Percentiles rank a stretch among this genome's conserved stretches.
phyloP scores from a whole-genome alignment of 2,329 filamentous ascomycete genomes.

The Thyridium curvatum region DNA sequence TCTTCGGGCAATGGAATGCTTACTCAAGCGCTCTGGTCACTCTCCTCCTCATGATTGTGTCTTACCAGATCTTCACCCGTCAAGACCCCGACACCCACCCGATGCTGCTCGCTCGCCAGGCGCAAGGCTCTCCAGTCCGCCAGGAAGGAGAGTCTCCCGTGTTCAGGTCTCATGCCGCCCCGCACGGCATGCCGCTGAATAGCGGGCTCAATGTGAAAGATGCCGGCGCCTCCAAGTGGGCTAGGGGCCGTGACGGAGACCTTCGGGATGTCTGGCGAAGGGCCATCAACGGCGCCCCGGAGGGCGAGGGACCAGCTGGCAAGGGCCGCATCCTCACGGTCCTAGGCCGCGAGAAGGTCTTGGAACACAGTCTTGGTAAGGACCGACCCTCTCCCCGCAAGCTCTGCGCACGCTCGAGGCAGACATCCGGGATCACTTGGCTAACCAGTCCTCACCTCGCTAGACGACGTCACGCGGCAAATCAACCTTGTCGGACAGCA shows the following conservation, averaged over 20 bases:
- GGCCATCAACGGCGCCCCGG: conserved; percentile 56
- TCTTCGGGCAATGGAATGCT: conserved; percentile 75
- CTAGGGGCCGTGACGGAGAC: conserved; percentile 77
- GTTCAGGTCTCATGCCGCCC: conserved; percentile 77
- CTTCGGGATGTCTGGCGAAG: conserved; percentile 85
- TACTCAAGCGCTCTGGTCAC: conserved; percentile 70
- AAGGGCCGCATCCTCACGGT: conserved; percentile 74
- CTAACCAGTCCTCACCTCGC: conserved; percentile 3
- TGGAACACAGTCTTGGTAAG: conserved; percentile 63
- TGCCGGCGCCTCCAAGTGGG: conserved; percentile 73
- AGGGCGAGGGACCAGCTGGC: conserved; percentile 55
- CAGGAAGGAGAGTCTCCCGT: conserved; percentile 79
- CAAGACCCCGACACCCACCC: conserved; percentile 88
- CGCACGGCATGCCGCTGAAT: conserved; percentile 77
- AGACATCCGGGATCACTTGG: no score
- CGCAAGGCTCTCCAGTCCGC: conserved; percentile 69
- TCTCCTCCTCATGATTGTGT: conserved; percentile 58
- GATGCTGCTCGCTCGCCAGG: conserved; percentile 81
- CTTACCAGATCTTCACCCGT: conserved; percentile 63
- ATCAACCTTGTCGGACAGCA: conserved; percentile 83
- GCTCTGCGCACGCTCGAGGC: no score
- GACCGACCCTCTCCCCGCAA: background rate
- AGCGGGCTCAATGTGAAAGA: conserved; percentile 78
- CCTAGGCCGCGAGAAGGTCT: conserved; percentile 65
- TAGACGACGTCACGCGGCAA: conserved; percentile 70